phyloP scores from a whole-genome alignment of 1,284 basidiomycete species.

The Meripilus lineatus region DNA sequence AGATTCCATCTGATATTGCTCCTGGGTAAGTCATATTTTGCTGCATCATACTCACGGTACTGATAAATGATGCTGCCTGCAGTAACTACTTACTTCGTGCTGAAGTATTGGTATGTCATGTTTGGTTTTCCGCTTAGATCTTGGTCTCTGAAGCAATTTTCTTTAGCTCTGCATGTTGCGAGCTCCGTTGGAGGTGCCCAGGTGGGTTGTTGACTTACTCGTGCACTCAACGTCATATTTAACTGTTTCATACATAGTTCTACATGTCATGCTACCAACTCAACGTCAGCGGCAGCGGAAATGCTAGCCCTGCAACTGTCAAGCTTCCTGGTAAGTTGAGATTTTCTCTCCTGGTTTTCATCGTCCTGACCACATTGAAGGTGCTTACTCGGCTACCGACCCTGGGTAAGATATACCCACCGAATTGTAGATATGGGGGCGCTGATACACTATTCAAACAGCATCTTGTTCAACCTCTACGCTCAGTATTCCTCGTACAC shows the following conservation, averaged over 20 bases:
- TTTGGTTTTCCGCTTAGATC: neutral
- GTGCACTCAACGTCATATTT: neutral
- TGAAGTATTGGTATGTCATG: slow-evolving; percentile 42
- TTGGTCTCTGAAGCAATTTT: neutral
- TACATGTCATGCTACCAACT: slow-evolving; percentile 50
- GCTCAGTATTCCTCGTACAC: slow-evolving; percentile 31
- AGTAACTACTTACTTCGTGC: slow-evolving; percentile 45
- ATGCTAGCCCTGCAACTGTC: slow-evolving; percentile 4
- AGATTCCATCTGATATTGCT: slow-evolving; percentile 38
- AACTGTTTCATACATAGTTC: slow-evolving; percentile 26
- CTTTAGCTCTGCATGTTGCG: slow-evolving; percentile 42
- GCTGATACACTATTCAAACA: slow-evolving; percentile 10
- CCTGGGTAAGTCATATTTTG: slow-evolving; percentile 30
- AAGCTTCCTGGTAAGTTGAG: neutral
- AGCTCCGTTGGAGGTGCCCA: slow-evolving; percentile 40
- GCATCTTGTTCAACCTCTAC: slow-evolving; percentile 38
- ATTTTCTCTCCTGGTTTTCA: slow-evolving; percentile 3
- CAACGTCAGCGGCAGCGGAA: slow-evolving; percentile 25
- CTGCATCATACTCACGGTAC: neutral
- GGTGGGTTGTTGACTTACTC: slow-evolving; percentile 19
- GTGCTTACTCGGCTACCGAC: slow-evolving; percentile 39
- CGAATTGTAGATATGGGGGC: no score
- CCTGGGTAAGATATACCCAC: slow-evolving; percentile 25
- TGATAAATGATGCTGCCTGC: neutral
- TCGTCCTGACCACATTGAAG: slow-evolving; percentile 41